Conservation (phyloP, 805 yeast species). For the Ogataea corticis region DNA sequence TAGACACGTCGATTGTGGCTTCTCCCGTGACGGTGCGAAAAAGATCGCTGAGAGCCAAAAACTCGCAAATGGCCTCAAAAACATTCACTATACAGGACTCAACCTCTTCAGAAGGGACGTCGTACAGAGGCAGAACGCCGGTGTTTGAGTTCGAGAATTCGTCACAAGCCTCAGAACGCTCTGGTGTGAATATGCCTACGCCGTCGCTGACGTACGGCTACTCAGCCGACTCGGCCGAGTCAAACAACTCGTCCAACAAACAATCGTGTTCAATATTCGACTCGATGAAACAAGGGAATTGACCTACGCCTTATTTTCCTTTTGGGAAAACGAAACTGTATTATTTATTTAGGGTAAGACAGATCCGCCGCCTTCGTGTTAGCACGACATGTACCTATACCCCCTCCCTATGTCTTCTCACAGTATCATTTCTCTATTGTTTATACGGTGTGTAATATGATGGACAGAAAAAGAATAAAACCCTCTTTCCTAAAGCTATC, state of each 20-base stretch:
- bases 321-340: neutral
- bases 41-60: constrained; percentile 1
- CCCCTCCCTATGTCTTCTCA: constrained; percentile 1
- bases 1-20: neutral
- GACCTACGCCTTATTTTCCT: neutral
- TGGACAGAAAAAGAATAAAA: constrained; percentile 5
- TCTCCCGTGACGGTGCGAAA: neutral
- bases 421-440: constrained; percentile 3
- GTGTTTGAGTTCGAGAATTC: constrained; percentile 9
- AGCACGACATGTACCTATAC: neutral
- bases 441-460: constrained; percentile 1
- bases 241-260: too few relatives aligned
- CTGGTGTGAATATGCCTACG: constrained; percentile 5
- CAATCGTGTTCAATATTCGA: constrained; percentile 19
- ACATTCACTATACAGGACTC: neutral
- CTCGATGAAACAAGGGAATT: constrained; percentile 2
- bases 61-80: neutral
- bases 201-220: constrained; percentile 10
- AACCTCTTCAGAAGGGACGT: constrained; percentile 8
- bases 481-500: constrained; percentile 1
- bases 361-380: neutral
- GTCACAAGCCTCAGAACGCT: constrained; percentile 2
- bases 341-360: neutral
- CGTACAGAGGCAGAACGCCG: constrained; percentile 15
- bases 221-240: constrained; percentile 7